phyloP scores from a whole-genome alignment of 345 rosid genomes.

The Populus ilicifolia region DNA sequence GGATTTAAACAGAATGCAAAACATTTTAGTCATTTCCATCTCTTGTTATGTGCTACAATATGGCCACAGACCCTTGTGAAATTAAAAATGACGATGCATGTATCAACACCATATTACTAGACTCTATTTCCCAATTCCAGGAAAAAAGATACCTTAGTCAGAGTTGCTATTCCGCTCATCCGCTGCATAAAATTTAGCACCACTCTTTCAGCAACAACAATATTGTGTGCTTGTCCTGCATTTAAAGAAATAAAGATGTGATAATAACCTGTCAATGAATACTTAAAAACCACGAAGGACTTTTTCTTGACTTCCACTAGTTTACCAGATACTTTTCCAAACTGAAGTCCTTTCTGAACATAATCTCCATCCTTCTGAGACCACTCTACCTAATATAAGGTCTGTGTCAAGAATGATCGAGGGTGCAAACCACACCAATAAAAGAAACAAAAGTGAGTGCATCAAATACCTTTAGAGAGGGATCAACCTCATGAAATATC shows the following conservation, averaged over 20 bases:
- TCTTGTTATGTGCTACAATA: not conserved
- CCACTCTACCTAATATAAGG: conserved; percentile 70
- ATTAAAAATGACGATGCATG: not conserved
- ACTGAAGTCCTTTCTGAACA: conserved; percentile 78
- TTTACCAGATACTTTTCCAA: conserved; percentile 81
- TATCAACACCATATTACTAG: not conserved
- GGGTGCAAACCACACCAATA: conserved; percentile 14
- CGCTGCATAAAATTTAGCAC: conserved; percentile 93
- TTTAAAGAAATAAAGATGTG: not conserved
- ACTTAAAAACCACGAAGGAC: not conserved
- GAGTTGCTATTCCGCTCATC: conserved; percentile 97
- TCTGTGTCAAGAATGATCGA: conserved; percentile 10
- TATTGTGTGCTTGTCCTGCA: conserved; percentile 75
- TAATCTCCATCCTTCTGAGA: conserved; percentile 73
- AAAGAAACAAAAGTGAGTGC: not conserved
- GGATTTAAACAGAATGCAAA: not conserved
- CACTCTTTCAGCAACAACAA: conserved; percentile 88
- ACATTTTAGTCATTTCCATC: not conserved
- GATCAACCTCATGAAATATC: conserved; percentile 84
- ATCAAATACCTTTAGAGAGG: conserved; percentile 60
- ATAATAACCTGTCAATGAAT: not conserved
- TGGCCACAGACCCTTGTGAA: not conserved
- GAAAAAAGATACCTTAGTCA: conserved; percentile 59
- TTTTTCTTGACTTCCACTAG: not conserved
- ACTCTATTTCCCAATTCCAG: conserved; percentile 1